Evolutionary conservation across 2,329 filamentous ascomycete genomes (phyloP).

Genomic region (Botrytis hyacinthi): DNA sequence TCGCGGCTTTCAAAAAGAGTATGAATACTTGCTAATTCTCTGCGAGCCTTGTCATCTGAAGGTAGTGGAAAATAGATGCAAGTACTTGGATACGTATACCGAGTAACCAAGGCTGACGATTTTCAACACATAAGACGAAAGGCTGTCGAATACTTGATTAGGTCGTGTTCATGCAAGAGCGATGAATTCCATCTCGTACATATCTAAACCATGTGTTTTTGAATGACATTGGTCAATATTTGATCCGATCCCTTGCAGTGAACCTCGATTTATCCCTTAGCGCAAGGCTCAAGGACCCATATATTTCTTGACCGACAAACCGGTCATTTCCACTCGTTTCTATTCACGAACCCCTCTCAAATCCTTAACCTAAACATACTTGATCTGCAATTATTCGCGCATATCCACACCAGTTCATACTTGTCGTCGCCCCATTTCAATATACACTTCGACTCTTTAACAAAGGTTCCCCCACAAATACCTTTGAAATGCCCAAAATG

Average conservation of each 20-base stretch:
- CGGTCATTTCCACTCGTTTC: conserved; percentile 4
- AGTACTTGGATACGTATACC: neutral
- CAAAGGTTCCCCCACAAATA: neutral
- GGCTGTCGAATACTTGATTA: neutral
- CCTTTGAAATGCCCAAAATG: conserved; percentile 27
- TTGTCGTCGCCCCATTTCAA: conserved; percentile 4
- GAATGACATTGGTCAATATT: neutral
- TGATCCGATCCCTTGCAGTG: conserved; percentile 4
- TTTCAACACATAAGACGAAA: neutral
- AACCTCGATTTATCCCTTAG: neutral
- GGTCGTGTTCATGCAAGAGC: neutral
- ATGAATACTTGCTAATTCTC: neutral
- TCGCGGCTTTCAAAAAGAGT: neutral
- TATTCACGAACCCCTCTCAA: conserved; percentile 6
- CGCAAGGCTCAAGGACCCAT: conserved; percentile 6
- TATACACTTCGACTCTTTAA: neutral
- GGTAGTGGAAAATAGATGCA: neutral
- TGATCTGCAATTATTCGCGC: neutral
- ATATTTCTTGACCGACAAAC: conserved; percentile 10
- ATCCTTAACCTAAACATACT: neutral
- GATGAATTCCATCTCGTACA: neutral
- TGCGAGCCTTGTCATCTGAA: neutral
- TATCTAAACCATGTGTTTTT: neutral
- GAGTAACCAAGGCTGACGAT: neutral
- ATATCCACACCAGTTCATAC: neutral